Conservation (phyloP, 2,329 filamentous ascomycete species). For the Ascochyta pisi region DNA sequence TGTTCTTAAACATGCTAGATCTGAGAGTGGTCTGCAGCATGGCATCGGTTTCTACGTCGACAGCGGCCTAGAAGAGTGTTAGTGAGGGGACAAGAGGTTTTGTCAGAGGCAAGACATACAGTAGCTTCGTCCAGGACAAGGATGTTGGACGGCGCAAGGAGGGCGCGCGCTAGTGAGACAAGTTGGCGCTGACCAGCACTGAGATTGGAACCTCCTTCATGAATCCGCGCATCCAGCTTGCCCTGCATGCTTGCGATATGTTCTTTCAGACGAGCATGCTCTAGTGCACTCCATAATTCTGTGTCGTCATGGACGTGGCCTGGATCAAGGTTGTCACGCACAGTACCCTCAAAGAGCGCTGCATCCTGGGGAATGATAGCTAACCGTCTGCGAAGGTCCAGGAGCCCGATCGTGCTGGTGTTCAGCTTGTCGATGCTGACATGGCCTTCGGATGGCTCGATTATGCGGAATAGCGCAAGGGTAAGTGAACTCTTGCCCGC, state of each 20-base stretch:
- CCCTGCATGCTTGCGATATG: conserved; percentile 87
- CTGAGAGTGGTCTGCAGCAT: conserved; percentile 69
- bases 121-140: conserved; percentile 97
- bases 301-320: conserved; percentile 95
- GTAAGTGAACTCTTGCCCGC: conserved; percentile 96
- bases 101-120: conserved; percentile 58
- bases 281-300: conserved; percentile 93
- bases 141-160: conserved; percentile 96
- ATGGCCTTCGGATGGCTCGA: conserved; percentile 81
- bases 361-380: conserved; percentile 99
- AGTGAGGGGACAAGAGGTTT: not conserved
- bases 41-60: conserved; percentile 72
- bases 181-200: conserved; percentile 95
- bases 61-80: conserved; percentile 60
- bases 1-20: conserved; percentile 77
- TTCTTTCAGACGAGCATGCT: conserved; percentile 92
- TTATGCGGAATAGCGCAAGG: conserved; percentile 91
- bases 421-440: conserved; percentile 91
- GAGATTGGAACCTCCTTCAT: conserved; percentile 96
- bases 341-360: conserved; percentile 89
- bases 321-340: conserved; percentile 95
- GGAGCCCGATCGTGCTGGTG: conserved; percentile 85
- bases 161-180: conserved; percentile 88
- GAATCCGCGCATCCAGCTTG: conserved; percentile 85
- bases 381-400: conserved; percentile 86